phyloP scores from a whole-genome alignment of 768 basidiomycete genomes.

The Amanita exitialis region DNA sequence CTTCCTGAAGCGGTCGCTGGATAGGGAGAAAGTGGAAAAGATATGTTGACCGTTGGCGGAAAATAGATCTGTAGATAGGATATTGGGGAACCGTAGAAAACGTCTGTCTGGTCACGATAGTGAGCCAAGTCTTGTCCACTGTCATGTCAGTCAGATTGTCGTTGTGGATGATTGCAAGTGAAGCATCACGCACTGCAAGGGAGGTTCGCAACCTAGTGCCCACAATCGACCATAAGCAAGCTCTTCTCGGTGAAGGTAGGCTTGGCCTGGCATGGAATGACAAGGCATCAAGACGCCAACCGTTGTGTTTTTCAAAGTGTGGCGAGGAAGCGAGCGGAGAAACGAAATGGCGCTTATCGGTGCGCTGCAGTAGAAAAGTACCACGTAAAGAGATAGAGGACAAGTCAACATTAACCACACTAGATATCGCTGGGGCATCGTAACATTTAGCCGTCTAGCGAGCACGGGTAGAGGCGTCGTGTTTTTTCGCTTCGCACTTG shows the following conservation, averaged over 20 bases:
- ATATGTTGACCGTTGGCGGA: constrained; percentile 46
- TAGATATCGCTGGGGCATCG: constrained; percentile 25
- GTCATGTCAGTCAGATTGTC: background rate
- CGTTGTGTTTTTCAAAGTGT: constrained; percentile 31
- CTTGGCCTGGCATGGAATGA: constrained; percentile 90
- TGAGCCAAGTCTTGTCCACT: constrained; percentile 40
- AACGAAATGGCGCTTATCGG: constrained; percentile 71
- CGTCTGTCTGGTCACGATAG: constrained; percentile 73
- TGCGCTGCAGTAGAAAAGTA: constrained; percentile 69
- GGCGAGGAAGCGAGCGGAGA: constrained; percentile 42
- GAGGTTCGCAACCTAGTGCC: constrained; percentile 91
- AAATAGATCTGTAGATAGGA: constrained; percentile 60
- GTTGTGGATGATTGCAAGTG: background rate
- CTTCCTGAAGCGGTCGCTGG: constrained; percentile 42
- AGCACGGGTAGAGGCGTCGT: background rate
- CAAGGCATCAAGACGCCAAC: constrained; percentile 92
- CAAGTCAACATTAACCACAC: constrained; percentile 41
- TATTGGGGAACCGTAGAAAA: constrained; percentile 70
- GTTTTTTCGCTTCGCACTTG: constrained; percentile 2
- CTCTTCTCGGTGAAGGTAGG: constrained; percentile 69
- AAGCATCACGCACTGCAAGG: constrained; percentile 53
- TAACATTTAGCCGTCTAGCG: constrained; percentile 13
- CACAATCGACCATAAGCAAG: constrained; percentile 57
- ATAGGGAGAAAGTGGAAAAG: constrained; percentile 55
- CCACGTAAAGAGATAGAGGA: constrained; percentile 57